Conservation (phyloP, 768 basidiomycete species). For the Boletus rubropictus region DNA sequence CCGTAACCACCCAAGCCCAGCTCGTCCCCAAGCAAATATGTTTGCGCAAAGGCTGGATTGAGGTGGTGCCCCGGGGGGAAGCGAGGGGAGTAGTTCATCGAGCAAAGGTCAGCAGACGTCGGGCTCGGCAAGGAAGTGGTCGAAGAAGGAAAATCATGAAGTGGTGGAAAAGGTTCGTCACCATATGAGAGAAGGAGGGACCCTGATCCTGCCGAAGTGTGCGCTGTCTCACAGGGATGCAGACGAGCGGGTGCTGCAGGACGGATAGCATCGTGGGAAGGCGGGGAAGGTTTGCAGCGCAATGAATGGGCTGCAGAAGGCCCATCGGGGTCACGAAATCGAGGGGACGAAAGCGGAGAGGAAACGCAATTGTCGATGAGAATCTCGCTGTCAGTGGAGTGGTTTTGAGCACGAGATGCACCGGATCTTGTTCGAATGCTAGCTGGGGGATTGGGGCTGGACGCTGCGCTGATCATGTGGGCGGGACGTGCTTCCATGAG, state of each 20-base stretch:
- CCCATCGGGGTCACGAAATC: neutral
- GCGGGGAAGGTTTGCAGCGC: neutral
- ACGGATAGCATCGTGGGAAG: neutral
- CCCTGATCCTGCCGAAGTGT: neutral
- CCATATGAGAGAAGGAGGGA: conserved; percentile 24
- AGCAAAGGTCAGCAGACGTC: conserved; percentile 11
- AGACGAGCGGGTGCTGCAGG: neutral
- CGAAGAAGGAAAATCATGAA: conserved; percentile 1
- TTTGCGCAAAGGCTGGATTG: conserved; percentile 50
- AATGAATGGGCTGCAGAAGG: neutral
- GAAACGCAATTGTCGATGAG: neutral
- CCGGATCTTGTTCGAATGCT: neutral
- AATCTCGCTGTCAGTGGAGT: neutral
- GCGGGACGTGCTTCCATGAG: neutral
- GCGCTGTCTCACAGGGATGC: neutral
- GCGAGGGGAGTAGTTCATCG: conserved; percentile 36
- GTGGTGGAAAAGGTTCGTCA: conserved; percentile 1
- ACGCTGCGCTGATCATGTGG: neutral
- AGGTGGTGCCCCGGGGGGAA: conserved; percentile 62
- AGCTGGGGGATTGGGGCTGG: neutral
- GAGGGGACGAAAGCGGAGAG: neutral
- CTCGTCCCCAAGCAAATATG: conserved; percentile 64
- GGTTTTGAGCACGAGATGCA: neutral
- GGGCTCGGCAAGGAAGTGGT: neutral
- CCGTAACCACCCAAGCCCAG: conserved; percentile 92